These are phyloP conservation scores for Cyberlindnera euphorbiiphila DNA, from an alignment of 805 yeast species.

Conservation along the genomic window DNA sequence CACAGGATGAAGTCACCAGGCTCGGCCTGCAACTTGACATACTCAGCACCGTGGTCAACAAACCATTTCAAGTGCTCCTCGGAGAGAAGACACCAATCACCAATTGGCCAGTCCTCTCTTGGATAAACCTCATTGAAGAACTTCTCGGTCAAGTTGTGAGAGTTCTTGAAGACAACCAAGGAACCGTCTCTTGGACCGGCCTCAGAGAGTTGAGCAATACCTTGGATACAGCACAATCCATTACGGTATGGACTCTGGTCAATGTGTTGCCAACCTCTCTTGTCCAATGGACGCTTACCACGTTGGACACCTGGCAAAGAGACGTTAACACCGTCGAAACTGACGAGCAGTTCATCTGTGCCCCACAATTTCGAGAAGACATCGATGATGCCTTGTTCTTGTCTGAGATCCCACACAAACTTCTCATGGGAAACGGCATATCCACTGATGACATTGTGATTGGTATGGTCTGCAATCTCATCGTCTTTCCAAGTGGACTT, in stretches of 20 bases:
- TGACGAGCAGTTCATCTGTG: conserved; percentile 32
- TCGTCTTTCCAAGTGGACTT: conserved; percentile 29
- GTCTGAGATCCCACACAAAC: conserved; percentile 33
- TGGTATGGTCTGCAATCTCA: conserved; percentile 27
- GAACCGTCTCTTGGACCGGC: conserved; percentile 32
- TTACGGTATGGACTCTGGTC: conserved; percentile 32
- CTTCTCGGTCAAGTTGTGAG: conserved; percentile 24
- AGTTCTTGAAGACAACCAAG: conserved; percentile 29
- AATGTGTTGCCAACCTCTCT: conserved; percentile 32
- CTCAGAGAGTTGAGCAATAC: conserved; percentile 30
- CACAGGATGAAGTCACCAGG: conserved; percentile 35
- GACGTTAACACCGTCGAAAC: conserved; percentile 32
- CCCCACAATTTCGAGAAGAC: conserved; percentile 31
- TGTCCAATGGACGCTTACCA: conserved; percentile 7
- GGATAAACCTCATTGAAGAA: conserved; percentile 25
- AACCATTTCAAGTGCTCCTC: conserved; percentile 29
- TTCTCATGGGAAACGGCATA: conserved; percentile 30
- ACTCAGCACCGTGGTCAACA: conserved; percentile 27
- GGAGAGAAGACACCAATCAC: conserved; percentile 22
- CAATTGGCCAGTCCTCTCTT: conserved; percentile 23
- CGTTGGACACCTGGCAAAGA: conserved; percentile 26
- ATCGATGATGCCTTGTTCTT: conserved; percentile 28
- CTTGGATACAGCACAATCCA: conserved; percentile 32
- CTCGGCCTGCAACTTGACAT: conserved; percentile 29
- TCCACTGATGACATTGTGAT: conserved; percentile 18